Base-by-base conservation (phyloP, 139 green algal species). In the Micractinium sp. region DNA sequence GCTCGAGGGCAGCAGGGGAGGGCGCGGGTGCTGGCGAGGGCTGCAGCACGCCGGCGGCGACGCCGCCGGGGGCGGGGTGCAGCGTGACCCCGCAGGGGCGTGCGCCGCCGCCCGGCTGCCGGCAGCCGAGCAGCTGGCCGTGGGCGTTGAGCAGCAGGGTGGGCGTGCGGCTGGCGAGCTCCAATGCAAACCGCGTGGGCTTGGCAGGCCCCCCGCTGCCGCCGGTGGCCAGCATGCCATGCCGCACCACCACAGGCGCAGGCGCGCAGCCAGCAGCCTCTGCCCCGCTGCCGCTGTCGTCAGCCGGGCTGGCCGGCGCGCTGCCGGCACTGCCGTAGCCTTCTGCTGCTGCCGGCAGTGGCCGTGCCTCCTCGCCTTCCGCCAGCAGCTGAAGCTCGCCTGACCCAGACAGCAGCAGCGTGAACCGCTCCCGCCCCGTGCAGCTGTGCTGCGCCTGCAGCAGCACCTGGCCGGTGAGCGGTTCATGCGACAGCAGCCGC, bases 141-240 rank as follows among this genome's bases (percentile, higher is more conserved):
- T 91, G 82, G 1, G 82, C 88, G 33, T 82, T 89, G 63, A 91
- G 66, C 41, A 91, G 69, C 76, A 88, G 75, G 53, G 38, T 38
- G 47, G 88, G 88, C 22, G 74, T 77, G 53, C 29, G 31, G 63
- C 83, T 87, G 83, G 81, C 81, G 15, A 91, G 81, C 76, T 91
- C 88, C 2, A 91, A 60, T 29, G 29, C 41, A 27, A 91, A 82
- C 18, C 36, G 71, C 29, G 38, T 80, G 25, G 87, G 38, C 60
- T 87, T 90, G 47, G 9, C 75, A n/a, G 27, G 69, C 22, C 47
- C 5, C 0, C 2, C 33, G 74, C 74, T 33, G 71, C 31, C 33
- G 20, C 15, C 18, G 9, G 56, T n/a, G 18, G 67, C 9, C 56
- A 85, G 47, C 39, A n/a, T 33, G 14, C 36, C 67, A 5, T 80